Evolutionary conservation across 768 basidiomycete genomes (phyloP).

Genomic region (Rhizopogon sp.): DNA sequence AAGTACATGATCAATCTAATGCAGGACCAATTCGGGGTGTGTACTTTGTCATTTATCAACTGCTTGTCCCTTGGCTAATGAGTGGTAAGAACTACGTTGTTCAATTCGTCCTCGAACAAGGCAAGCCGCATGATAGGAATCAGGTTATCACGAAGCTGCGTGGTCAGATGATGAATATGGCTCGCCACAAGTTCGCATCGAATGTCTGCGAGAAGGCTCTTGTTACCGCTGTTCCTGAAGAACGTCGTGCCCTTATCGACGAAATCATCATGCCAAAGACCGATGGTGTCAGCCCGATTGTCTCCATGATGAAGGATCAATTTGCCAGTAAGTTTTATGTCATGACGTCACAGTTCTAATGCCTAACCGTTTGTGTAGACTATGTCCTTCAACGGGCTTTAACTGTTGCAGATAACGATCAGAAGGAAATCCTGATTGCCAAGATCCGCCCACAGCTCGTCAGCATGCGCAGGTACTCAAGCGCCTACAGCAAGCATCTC

Average conservation of each 20-base stretch:
- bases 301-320: constrained; percentile 82
- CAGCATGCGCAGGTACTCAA: constrained; percentile 67
- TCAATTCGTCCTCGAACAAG: constrained; percentile 87
- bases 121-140: constrained; percentile 61
- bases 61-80: background rate
- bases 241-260: constrained; percentile 66
- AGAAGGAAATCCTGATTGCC: constrained; percentile 59
- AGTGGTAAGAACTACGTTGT: constrained; percentile 84
- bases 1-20: constrained; percentile 66
- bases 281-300: constrained; percentile 62
- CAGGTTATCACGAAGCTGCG: constrained; percentile 63
- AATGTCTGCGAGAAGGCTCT: constrained; percentile 95
- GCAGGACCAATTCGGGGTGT: constrained; percentile 87
- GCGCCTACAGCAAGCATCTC: constrained; percentile 76
- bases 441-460: constrained; percentile 64
- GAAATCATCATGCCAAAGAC: constrained; percentile 68
- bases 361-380: constrained; percentile 38
- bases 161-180: constrained; percentile 75
- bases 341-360: background rate
- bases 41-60: constrained; percentile 18
- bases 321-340: constrained; percentile 67
- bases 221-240: constrained; percentile 55
- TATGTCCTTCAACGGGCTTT: constrained; percentile 84
- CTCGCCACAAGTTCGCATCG: constrained; percentile 89
- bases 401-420: constrained; percentile 61